A percentile compares a stretch with the other conserved stretches of the same genome.
phyloP scores from a whole-genome alignment of 352 stramenopile genomes.

The Globisporangium takayamanum region DNA sequence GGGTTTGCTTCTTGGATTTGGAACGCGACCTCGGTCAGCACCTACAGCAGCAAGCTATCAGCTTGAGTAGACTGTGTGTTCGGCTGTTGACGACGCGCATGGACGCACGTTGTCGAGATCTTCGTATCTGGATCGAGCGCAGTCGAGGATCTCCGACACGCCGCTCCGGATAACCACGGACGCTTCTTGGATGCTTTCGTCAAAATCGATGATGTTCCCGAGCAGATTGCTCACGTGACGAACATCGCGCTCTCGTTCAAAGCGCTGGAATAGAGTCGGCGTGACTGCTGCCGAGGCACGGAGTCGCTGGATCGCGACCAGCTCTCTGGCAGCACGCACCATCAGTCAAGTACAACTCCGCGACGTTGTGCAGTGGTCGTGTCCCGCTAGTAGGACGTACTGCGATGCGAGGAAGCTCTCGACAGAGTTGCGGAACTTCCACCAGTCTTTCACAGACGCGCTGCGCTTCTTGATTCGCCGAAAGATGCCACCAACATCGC shows the following conservation, averaged over 20 bases:
- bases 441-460: conserved; percentile 64
- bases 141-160: conserved; percentile 68
- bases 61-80: background rate
- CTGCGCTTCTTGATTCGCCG: conserved; percentile 53
- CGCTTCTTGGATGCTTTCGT: conserved; percentile 60
- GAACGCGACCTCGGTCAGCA: conserved; percentile 77
- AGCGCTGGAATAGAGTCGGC: conserved; percentile 27
- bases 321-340: background rate
- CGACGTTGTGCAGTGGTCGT: background rate
- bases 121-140: conserved; percentile 58
- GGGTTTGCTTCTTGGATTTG: conserved; percentile 75
- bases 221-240: conserved; percentile 72
- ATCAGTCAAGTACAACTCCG: background rate
- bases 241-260: conserved; percentile 31
- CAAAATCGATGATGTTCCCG: conserved; percentile 78
- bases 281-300: conserved; percentile 4
- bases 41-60: conserved; percentile 22
- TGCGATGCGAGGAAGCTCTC: conserved; percentile 50
- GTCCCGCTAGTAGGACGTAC: conserved; percentile 22
- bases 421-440: conserved; percentile 46
- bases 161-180: conserved; percentile 60
- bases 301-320: background rate
- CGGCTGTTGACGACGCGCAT: background rate
- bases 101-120: conserved; percentile 69
- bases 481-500: conserved; percentile 61